phyloP scores from a whole-genome alignment of 495 filamentous ascomycete genomes.

The Xylaria palmicola region DNA sequence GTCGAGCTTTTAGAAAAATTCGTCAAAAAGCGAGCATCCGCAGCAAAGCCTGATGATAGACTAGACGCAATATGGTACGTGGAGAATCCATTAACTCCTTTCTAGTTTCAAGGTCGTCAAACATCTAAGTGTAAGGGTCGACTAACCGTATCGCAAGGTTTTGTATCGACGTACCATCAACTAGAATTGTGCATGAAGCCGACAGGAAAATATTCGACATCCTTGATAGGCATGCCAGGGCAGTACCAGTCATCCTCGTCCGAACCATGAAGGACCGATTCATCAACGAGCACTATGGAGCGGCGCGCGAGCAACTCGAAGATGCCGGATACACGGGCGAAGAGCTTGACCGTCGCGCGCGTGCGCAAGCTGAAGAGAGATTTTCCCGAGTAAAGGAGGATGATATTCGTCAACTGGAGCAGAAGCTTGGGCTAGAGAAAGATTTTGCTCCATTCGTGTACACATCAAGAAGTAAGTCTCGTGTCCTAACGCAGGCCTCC shows the following conservation, averaged over 20 bases:
- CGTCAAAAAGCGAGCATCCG: constrained; percentile 12
- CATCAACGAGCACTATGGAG: constrained; percentile 17
- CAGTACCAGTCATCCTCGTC: constrained; percentile 13
- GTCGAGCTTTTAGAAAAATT: constrained; percentile 11
- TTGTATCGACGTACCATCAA: constrained; percentile 16
- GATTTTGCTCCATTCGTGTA: constrained; percentile 17
- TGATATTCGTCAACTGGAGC: constrained; percentile 15
- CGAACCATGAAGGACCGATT: constrained; percentile 19
- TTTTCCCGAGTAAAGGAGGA: constrained; percentile 10
- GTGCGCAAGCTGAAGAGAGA: constrained; percentile 14
- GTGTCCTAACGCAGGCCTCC: not conserved
- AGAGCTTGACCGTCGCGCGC: constrained; percentile 12
- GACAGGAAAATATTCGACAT: constrained; percentile 14
- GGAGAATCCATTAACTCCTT: not conserved
- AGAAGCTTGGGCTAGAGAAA: constrained; percentile 15
- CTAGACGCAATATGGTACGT: constrained; percentile 19
- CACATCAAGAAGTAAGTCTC: constrained; percentile 13
- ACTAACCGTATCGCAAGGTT: constrained; percentile 4
- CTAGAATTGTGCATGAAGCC: constrained; percentile 15
- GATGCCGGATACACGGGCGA: constrained; percentile 6
- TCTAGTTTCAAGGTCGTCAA: too few relatives aligned
- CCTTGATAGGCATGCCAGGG: constrained; percentile 6
- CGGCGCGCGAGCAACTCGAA: constrained; percentile 13
- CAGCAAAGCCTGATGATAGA: constrained; percentile 7
- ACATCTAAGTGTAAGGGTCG: too few relatives aligned